These are phyloP conservation scores for Mycena indigotica DNA, from an alignment of 768 basidiomycete species.

Conservation along the genomic window DNA sequence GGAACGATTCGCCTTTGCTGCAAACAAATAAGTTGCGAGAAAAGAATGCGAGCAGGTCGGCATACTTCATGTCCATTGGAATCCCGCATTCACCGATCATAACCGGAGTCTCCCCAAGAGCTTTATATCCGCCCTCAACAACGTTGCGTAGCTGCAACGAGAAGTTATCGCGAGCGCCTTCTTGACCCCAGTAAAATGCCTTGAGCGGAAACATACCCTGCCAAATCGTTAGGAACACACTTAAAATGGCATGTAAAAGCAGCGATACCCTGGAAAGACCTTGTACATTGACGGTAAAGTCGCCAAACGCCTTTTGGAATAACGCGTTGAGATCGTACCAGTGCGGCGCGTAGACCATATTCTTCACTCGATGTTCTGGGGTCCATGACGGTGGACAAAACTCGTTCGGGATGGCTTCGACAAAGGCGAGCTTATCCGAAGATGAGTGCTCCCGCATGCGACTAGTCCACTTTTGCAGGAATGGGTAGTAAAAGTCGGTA, in stretches of 20 bases:
- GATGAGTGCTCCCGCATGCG: slow-evolving; percentile 53
- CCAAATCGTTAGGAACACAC: background rate
- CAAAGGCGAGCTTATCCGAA: slow-evolving; percentile 64
- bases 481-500: slow-evolving; percentile 80
- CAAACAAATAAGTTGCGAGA: background rate
- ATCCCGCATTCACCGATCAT: slow-evolving; percentile 92
- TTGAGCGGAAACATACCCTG: slow-evolving; percentile 86
- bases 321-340: slow-evolving; percentile 93
- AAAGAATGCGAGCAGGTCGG: no score
- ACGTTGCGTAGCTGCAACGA: slow-evolving; percentile 79
- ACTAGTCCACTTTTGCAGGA: slow-evolving; percentile 67
- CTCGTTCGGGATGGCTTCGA: slow-evolving; percentile 94
- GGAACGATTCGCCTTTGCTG: slow-evolving; percentile 74
- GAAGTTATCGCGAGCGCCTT: slow-evolving; percentile 81
- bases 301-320: slow-evolving; percentile 80
- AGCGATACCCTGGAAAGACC: slow-evolving; percentile 76
- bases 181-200: slow-evolving; percentile 87
- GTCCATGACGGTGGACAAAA: slow-evolving; percentile 77
- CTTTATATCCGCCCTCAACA: slow-evolving; percentile 64
- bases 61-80: slow-evolving; percentile 97
- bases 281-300: slow-evolving; percentile 92
- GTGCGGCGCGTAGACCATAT: slow-evolving; percentile 75
- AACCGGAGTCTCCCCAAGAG: slow-evolving; percentile 80
- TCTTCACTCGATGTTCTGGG: slow-evolving; percentile 56
- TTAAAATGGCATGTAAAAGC: background rate